Conservation (phyloP, 2,329 filamentous ascomycete genomes). For the Aureobasidium sp. region DNA sequence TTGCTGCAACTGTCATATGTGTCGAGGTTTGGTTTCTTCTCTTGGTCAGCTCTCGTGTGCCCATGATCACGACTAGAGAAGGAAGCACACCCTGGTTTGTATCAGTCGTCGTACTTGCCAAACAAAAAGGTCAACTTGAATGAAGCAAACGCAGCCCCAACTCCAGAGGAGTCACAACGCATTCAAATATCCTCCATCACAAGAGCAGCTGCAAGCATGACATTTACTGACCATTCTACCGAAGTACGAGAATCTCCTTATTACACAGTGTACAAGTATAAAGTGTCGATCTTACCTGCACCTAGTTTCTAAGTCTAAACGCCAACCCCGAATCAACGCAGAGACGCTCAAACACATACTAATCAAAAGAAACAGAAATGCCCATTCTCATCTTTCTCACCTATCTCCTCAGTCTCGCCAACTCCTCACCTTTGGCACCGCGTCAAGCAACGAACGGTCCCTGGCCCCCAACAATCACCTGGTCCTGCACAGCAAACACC, state of each 20-base stretch:
- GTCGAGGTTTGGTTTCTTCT: background rate
- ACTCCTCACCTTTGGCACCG: background rate
- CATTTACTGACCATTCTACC: too few relatives aligned
- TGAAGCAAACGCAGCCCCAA: background rate
- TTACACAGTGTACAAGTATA: too few relatives aligned
- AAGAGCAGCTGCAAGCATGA: too few relatives aligned
- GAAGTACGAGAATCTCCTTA: too few relatives aligned
- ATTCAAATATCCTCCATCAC: background rate
- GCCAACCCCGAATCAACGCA: too few relatives aligned
- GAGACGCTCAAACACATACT: too few relatives aligned
- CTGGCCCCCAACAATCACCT: background rate
- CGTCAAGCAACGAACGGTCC: slow-evolving; percentile 4
- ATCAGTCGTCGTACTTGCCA: background rate
- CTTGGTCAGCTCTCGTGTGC: background rate
- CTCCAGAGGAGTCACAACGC: background rate
- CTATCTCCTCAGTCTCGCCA: background rate
- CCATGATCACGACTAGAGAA: background rate
- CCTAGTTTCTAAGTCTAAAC: too few relatives aligned
- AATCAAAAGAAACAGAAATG: background rate
- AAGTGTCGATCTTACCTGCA: too few relatives aligned
- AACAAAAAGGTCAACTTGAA: background rate
- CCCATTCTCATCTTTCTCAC: background rate
- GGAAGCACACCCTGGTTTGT: background rate
- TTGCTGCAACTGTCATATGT: background rate
- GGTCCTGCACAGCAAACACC: background rate